phyloP scores from a whole-genome alignment of 495 filamentous ascomycete species.

The Penicillium chermesinum region DNA sequence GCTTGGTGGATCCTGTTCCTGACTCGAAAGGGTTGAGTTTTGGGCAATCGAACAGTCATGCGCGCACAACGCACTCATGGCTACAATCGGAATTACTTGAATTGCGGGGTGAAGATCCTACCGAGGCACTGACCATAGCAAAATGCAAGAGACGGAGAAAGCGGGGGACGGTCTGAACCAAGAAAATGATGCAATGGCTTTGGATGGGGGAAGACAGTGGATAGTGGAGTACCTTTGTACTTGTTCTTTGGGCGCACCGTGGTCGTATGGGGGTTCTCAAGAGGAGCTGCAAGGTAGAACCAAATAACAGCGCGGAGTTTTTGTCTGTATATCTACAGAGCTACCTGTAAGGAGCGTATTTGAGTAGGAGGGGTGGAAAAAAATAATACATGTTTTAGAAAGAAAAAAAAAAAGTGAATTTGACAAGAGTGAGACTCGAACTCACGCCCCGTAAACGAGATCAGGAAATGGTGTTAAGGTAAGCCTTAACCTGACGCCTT shows the following conservation, averaged over 20 bases:
- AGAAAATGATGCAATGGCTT: background rate
- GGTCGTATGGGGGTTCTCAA: no score
- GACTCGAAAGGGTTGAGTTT: background rate
- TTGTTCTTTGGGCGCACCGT: no score
- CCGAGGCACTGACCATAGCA: background rate
- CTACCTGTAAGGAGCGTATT: no score
- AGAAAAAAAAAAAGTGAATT: constrained; percentile 4
- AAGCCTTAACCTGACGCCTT: constrained; percentile 35
- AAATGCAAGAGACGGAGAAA: background rate
- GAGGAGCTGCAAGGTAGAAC: no score
- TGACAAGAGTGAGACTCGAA: constrained; percentile 39
- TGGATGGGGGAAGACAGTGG: no score
- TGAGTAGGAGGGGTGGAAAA: no score
- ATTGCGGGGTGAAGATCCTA: constrained; percentile 8
- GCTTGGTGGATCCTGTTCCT: background rate
- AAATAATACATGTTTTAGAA: background rate
- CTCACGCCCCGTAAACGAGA: constrained; percentile 30
- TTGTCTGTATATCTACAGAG: no score
- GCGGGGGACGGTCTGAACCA: background rate
- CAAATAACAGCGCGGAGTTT: no score
- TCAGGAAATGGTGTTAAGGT: constrained; percentile 28
- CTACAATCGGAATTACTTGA: background rate
- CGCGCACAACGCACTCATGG: background rate
- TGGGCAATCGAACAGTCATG: background rate
- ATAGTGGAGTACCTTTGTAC: no score